A percentile compares a stretch with the other conserved stretches of the same genome.
These are phyloP conservation scores for Ophiocordyceps australis DNA, from an alignment of 2,329 filamentous ascomycete species.

Conservation along the genomic window DNA sequence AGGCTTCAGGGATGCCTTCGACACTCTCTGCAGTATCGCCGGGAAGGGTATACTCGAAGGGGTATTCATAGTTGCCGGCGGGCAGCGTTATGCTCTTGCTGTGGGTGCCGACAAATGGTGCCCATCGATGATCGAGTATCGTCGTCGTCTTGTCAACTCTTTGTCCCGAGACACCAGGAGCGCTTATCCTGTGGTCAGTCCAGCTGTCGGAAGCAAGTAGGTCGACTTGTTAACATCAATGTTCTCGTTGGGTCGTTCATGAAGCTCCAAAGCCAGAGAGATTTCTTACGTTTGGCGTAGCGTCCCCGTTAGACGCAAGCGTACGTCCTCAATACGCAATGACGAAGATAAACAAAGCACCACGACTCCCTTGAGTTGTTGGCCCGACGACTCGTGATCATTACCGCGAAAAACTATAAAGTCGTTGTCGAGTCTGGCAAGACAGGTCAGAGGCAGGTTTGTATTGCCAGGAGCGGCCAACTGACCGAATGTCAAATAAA, in stretches of 20 bases:
- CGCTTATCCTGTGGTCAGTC: constrained; percentile 31
- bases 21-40: constrained; percentile 69
- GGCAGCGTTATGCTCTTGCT: constrained; percentile 40
- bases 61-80: constrained; percentile 70
- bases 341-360: constrained; percentile 55
- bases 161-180: constrained; percentile 39
- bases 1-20: constrained; percentile 73
- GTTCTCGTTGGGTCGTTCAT: background rate
- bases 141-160: constrained; percentile 38
- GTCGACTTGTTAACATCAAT: background rate
- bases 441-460: too few species aligned
- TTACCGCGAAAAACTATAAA: constrained; percentile 63
- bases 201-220: constrained; percentile 17
- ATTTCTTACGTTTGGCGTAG: constrained; percentile 43
- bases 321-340: constrained; percentile 55
- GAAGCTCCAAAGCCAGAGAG: background rate
- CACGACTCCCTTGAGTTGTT: constrained; percentile 54
- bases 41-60: constrained; percentile 57
- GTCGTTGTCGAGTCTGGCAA: constrained; percentile 60
- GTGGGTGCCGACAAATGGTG: constrained; percentile 39
- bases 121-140: constrained; percentile 54
- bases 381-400: constrained; percentile 58
- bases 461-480: constrained; percentile 1
- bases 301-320: constrained; percentile 52
- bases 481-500: constrained; percentile 41